Evolutionary conservation across 768 basidiomycete genomes (phyloP).

Genomic region (Lepiota subincarnata): DNA sequence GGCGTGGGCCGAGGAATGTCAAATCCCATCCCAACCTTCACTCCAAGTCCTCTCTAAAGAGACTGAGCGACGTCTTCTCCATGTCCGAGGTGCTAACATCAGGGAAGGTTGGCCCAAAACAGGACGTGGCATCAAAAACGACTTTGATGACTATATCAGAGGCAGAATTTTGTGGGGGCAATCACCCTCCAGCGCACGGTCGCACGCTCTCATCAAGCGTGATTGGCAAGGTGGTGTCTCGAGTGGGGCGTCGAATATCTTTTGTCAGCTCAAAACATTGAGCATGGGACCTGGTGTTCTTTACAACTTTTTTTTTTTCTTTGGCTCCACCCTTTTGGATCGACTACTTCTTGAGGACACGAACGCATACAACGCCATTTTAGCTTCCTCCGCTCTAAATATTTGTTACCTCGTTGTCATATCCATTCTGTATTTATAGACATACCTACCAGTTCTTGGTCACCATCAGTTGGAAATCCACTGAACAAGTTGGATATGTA

Average conservation of each 20-base stretch:
- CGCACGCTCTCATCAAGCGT: background rate
- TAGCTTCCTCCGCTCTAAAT: too few species aligned
- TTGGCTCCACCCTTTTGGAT: background rate
- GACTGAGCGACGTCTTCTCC: conserved; percentile 1
- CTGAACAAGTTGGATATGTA: too few species aligned
- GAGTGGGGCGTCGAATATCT: conserved; percentile 2
- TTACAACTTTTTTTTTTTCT: background rate
- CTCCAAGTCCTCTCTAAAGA: conserved; percentile 4
- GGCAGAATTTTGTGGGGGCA: background rate
- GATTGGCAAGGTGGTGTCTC: background rate
- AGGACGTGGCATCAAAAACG: background rate
- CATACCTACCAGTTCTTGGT: too few species aligned
- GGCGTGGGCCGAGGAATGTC: background rate
- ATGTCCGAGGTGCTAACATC: background rate
- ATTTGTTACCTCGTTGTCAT: too few species aligned
- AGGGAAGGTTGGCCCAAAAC: background rate
- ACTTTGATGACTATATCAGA: conserved; percentile 1
- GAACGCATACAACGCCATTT: too few species aligned
- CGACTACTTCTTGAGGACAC: background rate
- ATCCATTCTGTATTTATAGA: too few species aligned
- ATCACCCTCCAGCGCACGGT: background rate
- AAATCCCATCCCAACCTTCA: background rate
- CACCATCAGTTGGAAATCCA: too few species aligned
- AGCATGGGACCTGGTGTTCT: background rate
- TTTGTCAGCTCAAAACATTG: background rate